Base-by-base conservation (phyloP, 331 rosid species). In the Quercus lobata region DNA sequence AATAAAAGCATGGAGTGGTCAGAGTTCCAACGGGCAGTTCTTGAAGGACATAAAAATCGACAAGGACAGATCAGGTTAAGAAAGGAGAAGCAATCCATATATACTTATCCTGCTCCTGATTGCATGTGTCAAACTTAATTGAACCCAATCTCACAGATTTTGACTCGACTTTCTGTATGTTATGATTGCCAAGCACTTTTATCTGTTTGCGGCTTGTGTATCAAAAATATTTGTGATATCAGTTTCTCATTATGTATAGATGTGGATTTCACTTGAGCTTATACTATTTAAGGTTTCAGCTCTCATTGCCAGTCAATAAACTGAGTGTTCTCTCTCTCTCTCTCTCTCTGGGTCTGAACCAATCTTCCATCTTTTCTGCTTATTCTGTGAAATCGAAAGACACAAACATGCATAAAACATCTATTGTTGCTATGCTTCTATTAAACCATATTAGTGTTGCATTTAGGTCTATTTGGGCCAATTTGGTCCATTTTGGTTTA, bases 41-140 rank as follows among this genome's bases (percentile, higher is more conserved):
- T 87, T 35, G 91, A 86, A 16, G 97, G 97, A 72, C 97, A 93
- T 78, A 77, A 75, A 75, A 90, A 56, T 78, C 86, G 97, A 84
- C 94, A 91, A 86, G 97, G 97, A 52, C 92, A 90, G 84, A 73
- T 90, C 71, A 87, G 97, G 85, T 66, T 88, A 32, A 90, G 97
- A 81, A 93, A 86, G 86, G 89, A 90, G 19, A 93, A 91, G 84
- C 94, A 93, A 75, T 93, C 97, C 72, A 87, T 93, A 65, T 93
- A 93, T 78, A 91, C 98, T 0, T 93, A 93, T 35, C 98, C 98
- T 53, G 86, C 88, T 79, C 97, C 97, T 44, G 93, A 93, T 84
- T 92, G 97, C 92, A 94, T 91, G 91, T 93, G 97, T 84, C 92
- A 80, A 65, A 89, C 88, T 77, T 85, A 63, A 83, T 37, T 71